A percentile compares a stretch with the other conserved stretches of the same genome.
These are phyloP conservation scores for Candida methanosorbosa DNA, from an alignment of 805 yeast species.

Conservation along the genomic window DNA sequence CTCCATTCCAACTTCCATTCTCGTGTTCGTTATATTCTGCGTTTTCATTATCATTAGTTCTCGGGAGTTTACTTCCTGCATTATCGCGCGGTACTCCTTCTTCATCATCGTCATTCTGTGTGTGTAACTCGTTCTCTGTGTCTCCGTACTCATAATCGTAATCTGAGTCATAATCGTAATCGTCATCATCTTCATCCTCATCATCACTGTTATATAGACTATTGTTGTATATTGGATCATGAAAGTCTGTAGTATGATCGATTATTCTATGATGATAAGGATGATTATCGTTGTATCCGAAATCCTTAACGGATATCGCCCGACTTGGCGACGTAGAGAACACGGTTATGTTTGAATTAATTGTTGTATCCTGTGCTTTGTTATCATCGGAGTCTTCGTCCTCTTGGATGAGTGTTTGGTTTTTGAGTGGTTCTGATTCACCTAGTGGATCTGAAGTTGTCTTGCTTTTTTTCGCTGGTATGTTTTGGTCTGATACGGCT, in stretches of 20 bases:
- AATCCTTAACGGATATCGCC: slow-evolving; percentile 59
- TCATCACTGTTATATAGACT: background rate
- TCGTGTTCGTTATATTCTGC: background rate
- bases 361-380: too few species aligned
- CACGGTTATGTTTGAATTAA: too few species aligned
- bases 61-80: too few species aligned
- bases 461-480: too few species aligned
- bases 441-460: too few species aligned
- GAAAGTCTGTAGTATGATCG: slow-evolving; percentile 5
- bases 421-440: too few species aligned
- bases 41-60: background rate
- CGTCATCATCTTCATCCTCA: slow-evolving; percentile 2
- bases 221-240: background rate
- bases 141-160: slow-evolving; percentile 15
- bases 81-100: slow-evolving; percentile 20
- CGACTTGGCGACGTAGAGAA: slow-evolving; percentile 4
- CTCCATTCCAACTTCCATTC: background rate
- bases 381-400: too few species aligned
- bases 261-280: slow-evolving; percentile 65
- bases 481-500: too few species aligned
- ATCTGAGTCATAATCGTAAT: slow-evolving; percentile 11
- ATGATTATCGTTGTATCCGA: slow-evolving; percentile 63
- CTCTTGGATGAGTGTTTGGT: too few species aligned
- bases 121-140: slow-evolving; percentile 5
- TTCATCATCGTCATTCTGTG: slow-evolving; percentile 3